phyloP scores from a whole-genome alignment of 2,329 filamentous ascomycete genomes.

The Aureobasidium sp. region DNA sequence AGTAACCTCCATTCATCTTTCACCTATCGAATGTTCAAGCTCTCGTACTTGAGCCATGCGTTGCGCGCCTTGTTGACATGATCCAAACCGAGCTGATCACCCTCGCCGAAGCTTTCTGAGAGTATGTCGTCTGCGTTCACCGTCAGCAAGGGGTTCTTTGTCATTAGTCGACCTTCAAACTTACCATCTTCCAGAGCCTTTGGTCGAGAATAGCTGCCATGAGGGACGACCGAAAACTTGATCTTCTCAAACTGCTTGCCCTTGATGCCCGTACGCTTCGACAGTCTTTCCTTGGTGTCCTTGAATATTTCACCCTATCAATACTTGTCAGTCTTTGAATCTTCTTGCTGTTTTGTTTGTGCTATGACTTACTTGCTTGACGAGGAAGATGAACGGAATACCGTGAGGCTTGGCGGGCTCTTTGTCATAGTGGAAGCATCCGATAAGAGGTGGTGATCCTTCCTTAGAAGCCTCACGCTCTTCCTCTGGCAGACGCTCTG shows the following conservation, averaged over 20 bases:
- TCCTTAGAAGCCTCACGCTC: conserved; percentile 45
- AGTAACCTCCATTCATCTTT: neutral
- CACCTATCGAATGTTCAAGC: conserved; percentile 52
- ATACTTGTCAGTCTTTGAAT: neutral
- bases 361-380: conserved; percentile 60
- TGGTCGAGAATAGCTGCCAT: conserved; percentile 64
- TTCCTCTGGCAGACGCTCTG: conserved; percentile 70
- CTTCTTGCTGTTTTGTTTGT: neutral
- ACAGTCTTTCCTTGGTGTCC: conserved; percentile 89
- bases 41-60: conserved; percentile 53
- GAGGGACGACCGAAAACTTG: conserved; percentile 76
- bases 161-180: conserved; percentile 22
- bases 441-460: conserved; percentile 60
- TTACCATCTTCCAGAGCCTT: conserved; percentile 82
- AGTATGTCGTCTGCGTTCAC: conserved; percentile 35
- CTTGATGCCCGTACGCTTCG: conserved; percentile 87
- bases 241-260: conserved; percentile 99
- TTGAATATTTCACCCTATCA: conserved; percentile 70
- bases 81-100: conserved; percentile 44
- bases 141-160: neutral
- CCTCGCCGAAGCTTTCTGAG: conserved; percentile 34
- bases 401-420: conserved; percentile 79
- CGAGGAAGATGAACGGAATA: conserved; percentile 80
- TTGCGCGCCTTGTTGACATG: conserved; percentile 54
- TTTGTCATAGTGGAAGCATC: conserved; percentile 86